Base-by-base conservation (phyloP, 2,329 filamentous ascomycete genomes). In the Aspergillus sp. region DNA sequence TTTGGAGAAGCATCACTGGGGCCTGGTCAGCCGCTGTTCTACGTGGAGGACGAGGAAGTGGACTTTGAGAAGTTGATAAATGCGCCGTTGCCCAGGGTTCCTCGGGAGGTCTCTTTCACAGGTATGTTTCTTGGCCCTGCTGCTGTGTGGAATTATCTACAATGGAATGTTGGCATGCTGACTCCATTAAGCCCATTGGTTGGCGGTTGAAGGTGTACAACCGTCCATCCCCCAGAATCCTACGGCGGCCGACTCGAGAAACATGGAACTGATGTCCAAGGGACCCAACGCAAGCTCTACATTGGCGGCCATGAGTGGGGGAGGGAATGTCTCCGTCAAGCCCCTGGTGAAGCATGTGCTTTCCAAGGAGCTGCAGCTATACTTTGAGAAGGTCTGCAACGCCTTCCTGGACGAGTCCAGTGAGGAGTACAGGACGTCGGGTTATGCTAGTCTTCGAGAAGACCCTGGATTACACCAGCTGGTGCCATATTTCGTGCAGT, bases 61-160 rank as follows among this genome's bases (percentile, higher is more conserved):
- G 95, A 99, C 77, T 98, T 99, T 73, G 95, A 99, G 81, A 98
- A 98, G 82, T 82, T 99, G 67, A 97, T 99, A 75, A 99, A 99
- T 79, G 92, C 92, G 65, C 91, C 95, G 4, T 79, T 99, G 66
- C 95, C 95, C 25, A 97, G 96, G 77, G 93, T 99, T 30, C 95
- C 95, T 36, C 85, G 94, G 53, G 95, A 99, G 76, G 90, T 95
- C 70, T 91, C 88, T 62, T 94, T 97, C 73, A 98, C 94, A 42
- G 90, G 92, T 94, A 80, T 59, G 83, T 21, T 25, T 17, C 7
- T 27, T 27, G 8, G 54, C 8, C 25, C 30, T 8, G 17, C 36
- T 60, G 48, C 8, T n/a, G 7, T 23, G 5, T 15, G 17, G 10
- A 36, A 39, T 3, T 17, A 17, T 21, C 8, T 6, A 8, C 13